phyloP scores from a whole-genome alignment of 495 filamentous ascomycete genomes.

The Trichoderma orchidacearum region DNA sequence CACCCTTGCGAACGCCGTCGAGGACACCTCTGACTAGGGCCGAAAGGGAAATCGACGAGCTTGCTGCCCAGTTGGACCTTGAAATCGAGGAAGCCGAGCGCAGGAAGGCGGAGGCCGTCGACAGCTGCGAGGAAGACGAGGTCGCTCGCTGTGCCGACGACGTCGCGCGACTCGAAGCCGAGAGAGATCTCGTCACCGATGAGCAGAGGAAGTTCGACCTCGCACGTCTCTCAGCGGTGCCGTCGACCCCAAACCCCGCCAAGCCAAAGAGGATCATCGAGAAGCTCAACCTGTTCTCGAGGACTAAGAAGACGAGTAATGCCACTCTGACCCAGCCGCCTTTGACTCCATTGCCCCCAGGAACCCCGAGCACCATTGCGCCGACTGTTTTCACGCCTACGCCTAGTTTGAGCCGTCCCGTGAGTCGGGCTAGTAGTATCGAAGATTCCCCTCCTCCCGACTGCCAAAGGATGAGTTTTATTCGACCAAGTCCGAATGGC shows the following conservation, averaged over 20 bases:
- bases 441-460: neutral
- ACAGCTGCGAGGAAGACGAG: conserved; percentile 6
- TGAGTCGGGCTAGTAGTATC: conserved; percentile 6
- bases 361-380: conserved; percentile 5
- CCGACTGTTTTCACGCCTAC: conserved; percentile 8
- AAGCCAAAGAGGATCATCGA: conserved; percentile 20
- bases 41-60: neutral
- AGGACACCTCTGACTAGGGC: neutral
- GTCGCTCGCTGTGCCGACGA: conserved; percentile 10
- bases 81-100: neutral
- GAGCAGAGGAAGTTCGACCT: conserved; percentile 32
- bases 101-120: neutral
- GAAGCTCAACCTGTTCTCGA: conserved; percentile 23
- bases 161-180: conserved; percentile 22
- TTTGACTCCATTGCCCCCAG: conserved; percentile 4
- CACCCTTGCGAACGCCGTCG: neutral
- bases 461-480: conserved; percentile 7
- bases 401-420: conserved; percentile 10
- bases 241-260: conserved; percentile 13
- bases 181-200: conserved; percentile 28
- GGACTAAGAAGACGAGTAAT: conserved; percentile 9
- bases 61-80: neutral
- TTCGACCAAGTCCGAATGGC: conserved; percentile 38
- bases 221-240: conserved; percentile 25
- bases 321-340: conserved; percentile 6